Conservation (phyloP, 352 stramenopile species). For the Phytophthora sansomeana region DNA sequence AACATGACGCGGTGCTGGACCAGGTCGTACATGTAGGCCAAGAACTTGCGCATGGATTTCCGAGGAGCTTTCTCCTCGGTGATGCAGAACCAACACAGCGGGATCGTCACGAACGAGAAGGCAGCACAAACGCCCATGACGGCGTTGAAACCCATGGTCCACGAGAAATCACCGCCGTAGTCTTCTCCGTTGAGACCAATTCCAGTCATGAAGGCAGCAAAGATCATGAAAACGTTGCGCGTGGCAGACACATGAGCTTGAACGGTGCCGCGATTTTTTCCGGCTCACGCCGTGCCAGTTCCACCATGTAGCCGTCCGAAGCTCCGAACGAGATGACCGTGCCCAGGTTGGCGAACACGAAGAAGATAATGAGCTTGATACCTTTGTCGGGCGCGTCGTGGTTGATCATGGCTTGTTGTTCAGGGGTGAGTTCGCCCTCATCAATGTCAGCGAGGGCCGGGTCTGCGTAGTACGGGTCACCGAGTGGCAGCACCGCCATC, state of each 20-base stretch:
- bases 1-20: slow-evolving; percentile 60
- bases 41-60: slow-evolving; percentile 50
- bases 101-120: slow-evolving; percentile 50
- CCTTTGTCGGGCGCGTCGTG: slow-evolving; percentile 46
- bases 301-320: slow-evolving; percentile 69
- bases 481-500: slow-evolving; percentile 59
- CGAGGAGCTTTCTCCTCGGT: slow-evolving; percentile 41
- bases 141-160: slow-evolving; percentile 62
- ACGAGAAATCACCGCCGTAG: slow-evolving; percentile 60
- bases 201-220: slow-evolving; percentile 55
- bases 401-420: slow-evolving; percentile 52
- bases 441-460: slow-evolving; percentile 31
- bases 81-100: slow-evolving; percentile 55
- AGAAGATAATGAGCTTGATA: slow-evolving; percentile 62
- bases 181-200: slow-evolving; percentile 53
- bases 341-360: slow-evolving; percentile 78
- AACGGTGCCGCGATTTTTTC: slow-evolving; percentile 49
- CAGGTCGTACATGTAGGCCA: slow-evolving; percentile 47
- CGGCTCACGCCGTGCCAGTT: slow-evolving; percentile 61
- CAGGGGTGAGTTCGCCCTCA: slow-evolving; percentile 36
- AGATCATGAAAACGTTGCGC: slow-evolving; percentile 43
- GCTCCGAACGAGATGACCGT: slow-evolving; percentile 82
- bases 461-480: slow-evolving; percentile 56
- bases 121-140: slow-evolving; percentile 54
- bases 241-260: slow-evolving; percentile 50